These are phyloP conservation scores for Castanea crenata DNA, from an alignment of 306 rosid species.

Conservation along the genomic window DNA sequence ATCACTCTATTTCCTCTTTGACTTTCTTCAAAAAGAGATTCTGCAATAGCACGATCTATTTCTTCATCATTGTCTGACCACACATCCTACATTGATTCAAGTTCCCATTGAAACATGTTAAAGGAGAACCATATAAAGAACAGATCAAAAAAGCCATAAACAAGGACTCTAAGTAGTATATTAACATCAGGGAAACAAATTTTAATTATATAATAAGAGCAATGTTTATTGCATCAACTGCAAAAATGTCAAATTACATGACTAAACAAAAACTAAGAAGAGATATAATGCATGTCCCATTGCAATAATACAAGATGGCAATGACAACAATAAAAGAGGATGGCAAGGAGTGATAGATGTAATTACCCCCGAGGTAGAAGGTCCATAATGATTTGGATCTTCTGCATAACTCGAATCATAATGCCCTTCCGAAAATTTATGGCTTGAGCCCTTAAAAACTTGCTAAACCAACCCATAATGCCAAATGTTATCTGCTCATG, in stretches of 20 bases:
- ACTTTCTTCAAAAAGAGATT: constrained; percentile 76
- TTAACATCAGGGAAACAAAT: not conserved
- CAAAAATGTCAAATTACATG: not conserved
- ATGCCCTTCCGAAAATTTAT: constrained; percentile 64
- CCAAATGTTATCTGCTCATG: constrained; percentile 45
- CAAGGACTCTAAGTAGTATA: no score
- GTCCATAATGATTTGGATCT: constrained; percentile 48
- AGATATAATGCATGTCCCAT: not conserved
- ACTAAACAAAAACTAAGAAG: not conserved
- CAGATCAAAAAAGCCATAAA: not conserved
- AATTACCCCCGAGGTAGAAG: constrained; percentile 78
- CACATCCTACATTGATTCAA: constrained; percentile 58
- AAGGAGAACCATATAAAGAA: constrained; percentile 9
- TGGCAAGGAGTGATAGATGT: not conserved
- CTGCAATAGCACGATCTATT: constrained; percentile 81
- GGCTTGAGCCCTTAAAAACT: constrained; percentile 68
- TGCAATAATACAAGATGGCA: not conserved
- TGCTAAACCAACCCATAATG: constrained; percentile 83
- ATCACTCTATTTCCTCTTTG: constrained; percentile 42
- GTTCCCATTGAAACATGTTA: constrained; percentile 28
- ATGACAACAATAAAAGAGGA: not conserved
- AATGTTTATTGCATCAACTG: not conserved
- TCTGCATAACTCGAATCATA: constrained; percentile 44
- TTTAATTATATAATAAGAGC: not conserved
- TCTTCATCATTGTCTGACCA: constrained; percentile 74